Conservation (phyloP, 1,284 basidiomycete species). For the Cerrena zonata region DNA sequence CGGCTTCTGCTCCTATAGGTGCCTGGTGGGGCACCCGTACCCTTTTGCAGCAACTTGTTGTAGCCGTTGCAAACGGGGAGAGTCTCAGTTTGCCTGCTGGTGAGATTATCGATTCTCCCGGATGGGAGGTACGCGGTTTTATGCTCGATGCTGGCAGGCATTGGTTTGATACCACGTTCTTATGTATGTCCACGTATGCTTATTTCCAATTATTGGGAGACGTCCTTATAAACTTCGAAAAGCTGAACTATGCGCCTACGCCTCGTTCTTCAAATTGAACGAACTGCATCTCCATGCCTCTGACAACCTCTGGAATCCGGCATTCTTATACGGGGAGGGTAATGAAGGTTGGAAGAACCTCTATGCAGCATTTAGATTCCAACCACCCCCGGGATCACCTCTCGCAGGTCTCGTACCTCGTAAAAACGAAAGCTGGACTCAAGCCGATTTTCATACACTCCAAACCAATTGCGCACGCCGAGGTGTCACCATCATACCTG, state of each 20-base stretch:
- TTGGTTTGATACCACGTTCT: slow-evolving; percentile 27
- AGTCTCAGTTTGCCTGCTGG: slow-evolving; percentile 26
- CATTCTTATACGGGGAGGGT: slow-evolving; percentile 20
- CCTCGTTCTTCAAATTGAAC: slow-evolving; percentile 35
- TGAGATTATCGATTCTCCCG: slow-evolving; percentile 28
- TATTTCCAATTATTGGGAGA: too few species aligned
- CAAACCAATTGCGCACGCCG: slow-evolving; percentile 18
- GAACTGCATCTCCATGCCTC: slow-evolving; percentile 30
- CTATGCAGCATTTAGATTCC: slow-evolving; percentile 35
- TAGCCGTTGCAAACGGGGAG: slow-evolving; percentile 20
- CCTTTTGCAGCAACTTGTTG: slow-evolving; percentile 27
- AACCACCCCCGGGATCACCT: slow-evolving; percentile 25
- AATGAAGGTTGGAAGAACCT: slow-evolving; percentile 24
- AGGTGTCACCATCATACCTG: slow-evolving; percentile 29
- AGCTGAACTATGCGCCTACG: slow-evolving; percentile 34
- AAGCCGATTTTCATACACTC: slow-evolving; percentile 17
- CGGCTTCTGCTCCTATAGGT: slow-evolving; percentile 30
- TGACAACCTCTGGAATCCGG: slow-evolving; percentile 26
- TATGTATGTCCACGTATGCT: slow-evolving; percentile 16
- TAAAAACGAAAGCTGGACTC: slow-evolving; percentile 30
- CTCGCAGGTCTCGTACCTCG: slow-evolving; percentile 27
- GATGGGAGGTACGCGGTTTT: slow-evolving; percentile 34
- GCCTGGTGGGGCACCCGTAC: slow-evolving; percentile 35
- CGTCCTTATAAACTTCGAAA: background rate
- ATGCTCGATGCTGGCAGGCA: slow-evolving; percentile 37